Evolutionary conservation across 202 grass and related monocot species (phyloP).

Genomic region (Dendrocalamus latiflorus): DNA sequence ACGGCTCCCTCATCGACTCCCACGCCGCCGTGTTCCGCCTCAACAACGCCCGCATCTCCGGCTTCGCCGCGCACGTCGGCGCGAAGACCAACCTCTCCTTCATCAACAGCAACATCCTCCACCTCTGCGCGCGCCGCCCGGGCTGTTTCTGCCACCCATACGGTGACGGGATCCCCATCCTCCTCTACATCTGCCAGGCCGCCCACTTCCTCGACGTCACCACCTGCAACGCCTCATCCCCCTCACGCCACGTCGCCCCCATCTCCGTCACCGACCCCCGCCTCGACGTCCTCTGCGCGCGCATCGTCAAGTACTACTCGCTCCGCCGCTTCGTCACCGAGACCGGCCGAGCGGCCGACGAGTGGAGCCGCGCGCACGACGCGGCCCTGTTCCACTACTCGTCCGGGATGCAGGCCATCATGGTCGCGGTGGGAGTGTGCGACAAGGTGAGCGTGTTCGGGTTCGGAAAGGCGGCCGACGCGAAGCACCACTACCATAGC

Average conservation of each 20-base stretch:
- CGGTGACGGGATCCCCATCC: constrained; percentile 55
- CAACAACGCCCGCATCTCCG: constrained; percentile 73
- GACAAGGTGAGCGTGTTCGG: constrained; percentile 79
- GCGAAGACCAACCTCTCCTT: constrained; percentile 75
- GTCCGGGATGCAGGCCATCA: constrained; percentile 89
- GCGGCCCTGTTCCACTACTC: constrained; percentile 82
- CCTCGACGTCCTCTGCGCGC: constrained; percentile 71
- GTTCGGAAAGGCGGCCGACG: constrained; percentile 65
- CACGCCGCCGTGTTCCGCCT: constrained; percentile 76
- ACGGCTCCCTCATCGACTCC: constrained; percentile 67
- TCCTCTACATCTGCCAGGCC: constrained; percentile 91
- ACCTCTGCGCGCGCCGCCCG: constrained; percentile 59
- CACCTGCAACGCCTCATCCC: constrained; percentile 59
- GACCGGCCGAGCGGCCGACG: constrained; percentile 41
- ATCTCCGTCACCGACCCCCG: constrained; percentile 68
- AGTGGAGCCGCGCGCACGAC: constrained; percentile 61
- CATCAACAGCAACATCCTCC: constrained; percentile 95
- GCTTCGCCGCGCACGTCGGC: constrained; percentile 56
- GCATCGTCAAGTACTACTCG: constrained; percentile 93
- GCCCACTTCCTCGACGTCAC: constrained; percentile 83
- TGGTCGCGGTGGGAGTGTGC: constrained; percentile 76
- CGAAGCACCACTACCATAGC: constrained; percentile 92
- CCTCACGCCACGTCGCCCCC: constrained; percentile 34
- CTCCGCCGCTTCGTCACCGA: constrained; percentile 62
- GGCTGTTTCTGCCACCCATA: constrained; percentile 94